Percentiles rank a stretch among this genome's conserved stretches.
Evolutionary conservation across 306 rosid genomes (phyloP).

Genomic region (Lathyrus oleraceus): DNA sequence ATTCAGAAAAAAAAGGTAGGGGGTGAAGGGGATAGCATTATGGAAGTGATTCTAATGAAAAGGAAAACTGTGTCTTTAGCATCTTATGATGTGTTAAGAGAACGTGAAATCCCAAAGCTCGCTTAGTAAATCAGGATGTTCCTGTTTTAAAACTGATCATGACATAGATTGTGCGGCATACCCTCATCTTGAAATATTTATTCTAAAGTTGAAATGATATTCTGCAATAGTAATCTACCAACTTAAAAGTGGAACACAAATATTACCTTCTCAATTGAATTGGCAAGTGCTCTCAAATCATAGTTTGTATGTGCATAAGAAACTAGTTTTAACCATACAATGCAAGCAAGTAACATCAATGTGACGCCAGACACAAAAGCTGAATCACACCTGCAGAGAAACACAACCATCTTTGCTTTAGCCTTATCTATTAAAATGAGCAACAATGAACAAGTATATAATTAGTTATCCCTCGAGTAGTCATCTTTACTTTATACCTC

Average conservation of each 20-base stretch:
- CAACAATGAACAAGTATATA: constrained; percentile 5
- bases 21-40: neutral
- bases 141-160: constrained; percentile 1
- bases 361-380: constrained; percentile 81
- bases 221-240: constrained; percentile 20
- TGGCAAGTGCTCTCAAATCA: constrained; percentile 65
- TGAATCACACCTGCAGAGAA: constrained; percentile 73
- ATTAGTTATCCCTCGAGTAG: constrained; percentile 9
- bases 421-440: constrained; percentile 27
- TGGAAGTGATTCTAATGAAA: constrained; percentile 21
- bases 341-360: constrained; percentile 79
- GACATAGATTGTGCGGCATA: constrained; percentile 21
- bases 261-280: constrained; percentile 69
- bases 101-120: constrained; percentile 2
- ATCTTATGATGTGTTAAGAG: constrained; percentile 15
- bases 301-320: constrained; percentile 85
- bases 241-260: constrained; percentile 25
- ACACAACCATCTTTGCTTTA: constrained; percentile 25
- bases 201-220: constrained; percentile 17
- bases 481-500: constrained; percentile 13
- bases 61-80: constrained; percentile 16
- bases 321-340: constrained; percentile 85
- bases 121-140: constrained; percentile 18
- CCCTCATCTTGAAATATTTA: constrained; percentile 2
- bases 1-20: constrained; percentile 29